These are phyloP conservation scores for Epichloe brachyelytri DNA, from an alignment of 2,329 filamentous ascomycete genomes.

Conservation along the genomic window DNA sequence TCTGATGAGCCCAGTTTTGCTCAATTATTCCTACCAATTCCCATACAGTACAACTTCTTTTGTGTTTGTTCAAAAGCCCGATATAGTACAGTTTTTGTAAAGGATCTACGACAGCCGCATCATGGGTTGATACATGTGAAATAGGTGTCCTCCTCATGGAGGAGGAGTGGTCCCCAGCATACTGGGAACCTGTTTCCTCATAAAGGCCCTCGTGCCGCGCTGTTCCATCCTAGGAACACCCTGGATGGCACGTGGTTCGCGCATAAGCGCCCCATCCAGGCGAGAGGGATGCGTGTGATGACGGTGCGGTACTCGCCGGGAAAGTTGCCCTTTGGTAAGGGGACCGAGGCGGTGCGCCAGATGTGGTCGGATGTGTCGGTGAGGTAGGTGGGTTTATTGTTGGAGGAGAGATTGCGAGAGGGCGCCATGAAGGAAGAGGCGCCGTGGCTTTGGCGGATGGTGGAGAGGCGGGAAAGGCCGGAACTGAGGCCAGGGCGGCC, in stretches of 20 bases:
- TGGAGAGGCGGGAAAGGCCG: conserved; percentile 49
- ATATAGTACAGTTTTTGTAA: neutral
- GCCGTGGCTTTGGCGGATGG: conserved; percentile 42
- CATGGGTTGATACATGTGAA: neutral
- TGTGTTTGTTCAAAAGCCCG: neutral
- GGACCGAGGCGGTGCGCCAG: conserved; percentile 57
- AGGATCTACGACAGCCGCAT: no score
- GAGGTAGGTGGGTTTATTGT: conserved; percentile 44
- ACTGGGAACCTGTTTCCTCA: conserved; percentile 43
- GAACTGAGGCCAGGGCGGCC: conserved; percentile 54
- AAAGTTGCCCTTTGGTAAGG: conserved; percentile 48
- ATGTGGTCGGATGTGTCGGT: conserved; percentile 65
- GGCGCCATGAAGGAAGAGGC: conserved; percentile 24
- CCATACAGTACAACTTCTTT: conserved; percentile 1
- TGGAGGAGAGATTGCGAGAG: conserved; percentile 21
- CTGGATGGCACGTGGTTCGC: conserved; percentile 80
- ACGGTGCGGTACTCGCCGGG: conserved; percentile 48
- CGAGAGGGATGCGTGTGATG: conserved; percentile 58
- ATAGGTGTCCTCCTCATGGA: conserved; percentile 14
- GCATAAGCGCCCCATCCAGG: conserved; percentile 77
- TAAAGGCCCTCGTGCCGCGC: conserved; percentile 34
- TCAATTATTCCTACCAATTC: neutral
- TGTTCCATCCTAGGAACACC: conserved; percentile 59
- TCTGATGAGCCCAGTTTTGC: no score
- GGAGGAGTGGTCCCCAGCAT: conserved; percentile 32